Evolutionary conservation across 2,329 filamentous ascomycete species (phyloP).

Genomic region (Ceratocystiopsis sp.): DNA sequence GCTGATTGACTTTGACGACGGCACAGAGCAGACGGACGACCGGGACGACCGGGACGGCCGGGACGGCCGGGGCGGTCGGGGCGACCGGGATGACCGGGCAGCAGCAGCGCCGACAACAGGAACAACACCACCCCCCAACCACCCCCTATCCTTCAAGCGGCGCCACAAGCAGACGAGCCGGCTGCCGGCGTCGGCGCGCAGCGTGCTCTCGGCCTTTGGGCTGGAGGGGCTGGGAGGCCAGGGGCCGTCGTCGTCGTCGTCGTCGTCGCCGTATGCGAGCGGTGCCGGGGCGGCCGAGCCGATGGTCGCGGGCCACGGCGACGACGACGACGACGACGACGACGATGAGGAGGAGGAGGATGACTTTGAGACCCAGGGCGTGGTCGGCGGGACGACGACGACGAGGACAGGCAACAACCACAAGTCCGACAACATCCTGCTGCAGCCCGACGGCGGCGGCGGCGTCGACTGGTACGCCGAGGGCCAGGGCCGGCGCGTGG

Average conservation of each 20-base stretch:
- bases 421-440: constrained; percentile 1
- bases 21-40: too few species aligned
- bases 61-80: too few species aligned
- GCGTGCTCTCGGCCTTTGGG: constrained; percentile 27
- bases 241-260: neutral
- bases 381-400: neutral
- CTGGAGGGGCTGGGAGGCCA: neutral
- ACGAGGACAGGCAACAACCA: neutral
- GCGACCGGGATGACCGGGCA: constrained; percentile 3
- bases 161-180: constrained; percentile 36
- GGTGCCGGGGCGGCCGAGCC: neutral
- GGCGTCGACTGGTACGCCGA: constrained; percentile 68
- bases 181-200: constrained; percentile 27
- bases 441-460: constrained; percentile 18
- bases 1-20: too few species aligned
- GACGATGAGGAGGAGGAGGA: neutral
- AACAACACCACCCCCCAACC: constrained; percentile 18
- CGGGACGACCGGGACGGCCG: too few species aligned
- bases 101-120: constrained; percentile 4
- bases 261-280: neutral
- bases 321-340: neutral
- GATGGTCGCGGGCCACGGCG: too few species aligned
- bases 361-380: constrained; percentile 3
- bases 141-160: constrained; percentile 54
- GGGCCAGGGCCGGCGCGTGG: constrained; percentile 74